Evolutionary conservation across 306 rosid genomes (phyloP).

Genomic region (Prunus kanzakura): DNA sequence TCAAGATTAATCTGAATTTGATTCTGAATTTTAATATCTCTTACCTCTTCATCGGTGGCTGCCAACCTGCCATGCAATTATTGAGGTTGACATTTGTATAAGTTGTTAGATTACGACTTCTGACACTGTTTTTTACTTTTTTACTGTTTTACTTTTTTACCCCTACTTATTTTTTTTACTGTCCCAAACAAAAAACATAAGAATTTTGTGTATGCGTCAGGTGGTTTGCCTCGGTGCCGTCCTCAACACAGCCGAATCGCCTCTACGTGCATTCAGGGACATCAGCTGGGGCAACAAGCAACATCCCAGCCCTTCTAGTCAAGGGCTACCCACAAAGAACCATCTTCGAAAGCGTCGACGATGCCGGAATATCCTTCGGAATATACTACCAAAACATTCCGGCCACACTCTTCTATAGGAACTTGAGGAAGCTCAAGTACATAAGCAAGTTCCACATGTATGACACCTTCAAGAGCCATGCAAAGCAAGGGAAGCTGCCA

Average conservation of each 20-base stretch:
- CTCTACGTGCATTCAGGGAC: constrained; percentile 82
- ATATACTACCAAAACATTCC: constrained; percentile 80
- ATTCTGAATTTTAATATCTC: neutral
- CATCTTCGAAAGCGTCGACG: constrained; percentile 58
- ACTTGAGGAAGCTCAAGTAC: constrained; percentile 69
- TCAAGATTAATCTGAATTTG: too few relatives aligned
- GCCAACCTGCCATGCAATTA: neutral
- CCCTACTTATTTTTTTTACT: neutral
- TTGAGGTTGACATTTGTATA: neutral
- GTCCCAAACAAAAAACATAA: neutral
- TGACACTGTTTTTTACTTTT: neutral
- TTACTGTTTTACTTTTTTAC: neutral
- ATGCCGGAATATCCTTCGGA: constrained; percentile 60
- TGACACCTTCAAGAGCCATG: constrained; percentile 51
- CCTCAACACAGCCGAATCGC: constrained; percentile 87
- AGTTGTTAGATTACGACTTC: neutral
- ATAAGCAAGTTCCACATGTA: constrained; percentile 37
- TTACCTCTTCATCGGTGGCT: neutral
- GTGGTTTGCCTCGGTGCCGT: constrained; percentile 89
- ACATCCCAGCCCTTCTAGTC: constrained; percentile 42
- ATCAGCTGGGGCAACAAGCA: constrained; percentile 76
- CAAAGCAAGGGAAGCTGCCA: constrained; percentile 58
- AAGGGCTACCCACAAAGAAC: constrained; percentile 78
- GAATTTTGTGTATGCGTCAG: neutral
- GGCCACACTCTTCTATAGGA: constrained; percentile 63